These are phyloP conservation scores for Boletus reticuloceps DNA, from an alignment of 768 basidiomycete genomes.

Conservation along the genomic window DNA sequence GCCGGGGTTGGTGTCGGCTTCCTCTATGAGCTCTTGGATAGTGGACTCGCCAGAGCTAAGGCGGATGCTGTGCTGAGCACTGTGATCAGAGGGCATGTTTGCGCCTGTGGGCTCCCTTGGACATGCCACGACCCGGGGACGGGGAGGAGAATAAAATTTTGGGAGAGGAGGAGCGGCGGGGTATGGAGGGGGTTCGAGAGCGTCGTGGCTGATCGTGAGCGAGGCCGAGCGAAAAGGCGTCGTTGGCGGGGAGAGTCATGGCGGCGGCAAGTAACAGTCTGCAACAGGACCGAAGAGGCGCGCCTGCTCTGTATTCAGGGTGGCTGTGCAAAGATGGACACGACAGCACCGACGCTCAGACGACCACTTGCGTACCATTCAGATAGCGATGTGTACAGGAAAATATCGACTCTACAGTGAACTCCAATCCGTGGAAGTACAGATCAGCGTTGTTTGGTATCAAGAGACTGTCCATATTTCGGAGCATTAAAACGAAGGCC, in stretches of 20 bases:
- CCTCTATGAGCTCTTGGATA: neutral
- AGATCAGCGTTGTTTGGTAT: conserved; percentile 57
- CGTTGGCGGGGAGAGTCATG: conserved; percentile 36
- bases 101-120: conserved; percentile 28
- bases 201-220: conserved; percentile 35
- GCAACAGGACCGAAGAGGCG: neutral
- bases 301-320: neutral
- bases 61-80: neutral
- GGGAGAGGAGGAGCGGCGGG: conserved; percentile 19
- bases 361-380: neutral
- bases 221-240: conserved; percentile 35
- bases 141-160: conserved; percentile 42
- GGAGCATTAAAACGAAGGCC: conserved; percentile 83
- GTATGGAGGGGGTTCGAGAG: conserved; percentile 22
- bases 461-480: conserved; percentile 58
- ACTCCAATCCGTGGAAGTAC: conserved; percentile 18
- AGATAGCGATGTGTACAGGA: neutral
- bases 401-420: conserved; percentile 35
- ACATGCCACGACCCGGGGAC: conserved; percentile 32
- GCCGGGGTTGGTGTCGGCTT: neutral
- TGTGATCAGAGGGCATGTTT: conserved; percentile 14
- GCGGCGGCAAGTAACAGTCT: neutral
- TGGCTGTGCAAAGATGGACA: conserved; percentile 16
- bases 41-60: neutral
- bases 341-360: neutral